Percentiles rank a stretch among this genome's conserved stretches.
Conservation (phyloP, 2,329 filamentous ascomycete species). For the Hypocrella siamensis region DNA sequence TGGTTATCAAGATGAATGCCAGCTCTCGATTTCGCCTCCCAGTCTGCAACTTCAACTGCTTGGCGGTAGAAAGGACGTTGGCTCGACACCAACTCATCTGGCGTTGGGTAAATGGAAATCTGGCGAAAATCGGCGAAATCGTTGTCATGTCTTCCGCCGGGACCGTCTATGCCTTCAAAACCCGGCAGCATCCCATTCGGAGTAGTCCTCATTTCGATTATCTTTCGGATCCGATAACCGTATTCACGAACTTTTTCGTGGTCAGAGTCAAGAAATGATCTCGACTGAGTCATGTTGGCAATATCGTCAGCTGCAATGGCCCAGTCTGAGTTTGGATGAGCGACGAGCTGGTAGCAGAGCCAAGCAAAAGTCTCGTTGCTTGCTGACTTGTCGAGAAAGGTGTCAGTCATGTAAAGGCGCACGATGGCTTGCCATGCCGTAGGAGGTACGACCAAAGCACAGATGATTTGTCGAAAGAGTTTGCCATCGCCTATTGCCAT, state of each 20-base stretch:
- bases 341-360: slow-evolving; percentile 7
- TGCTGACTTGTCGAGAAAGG: background rate
- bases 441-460: slow-evolving; percentile 6
- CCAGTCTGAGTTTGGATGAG: background rate
- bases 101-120: slow-evolving; percentile 49
- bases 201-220: slow-evolving; percentile 17
- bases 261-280: slow-evolving; percentile 10
- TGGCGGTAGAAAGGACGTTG: slow-evolving; percentile 38
- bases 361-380: slow-evolving; percentile 5
- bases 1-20: slow-evolving; percentile 50
- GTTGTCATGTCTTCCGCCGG: slow-evolving; percentile 61
- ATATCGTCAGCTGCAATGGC: background rate
- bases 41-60: slow-evolving; percentile 31
- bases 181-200: slow-evolving; percentile 3
- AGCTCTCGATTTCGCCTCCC: slow-evolving; percentile 18
- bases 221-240: slow-evolving; percentile 22
- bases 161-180: slow-evolving; percentile 11
- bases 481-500: too few species aligned
- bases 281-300: slow-evolving; percentile 8
- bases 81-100: slow-evolving; percentile 43
- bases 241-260: slow-evolving; percentile 10
- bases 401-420: too few species aligned
- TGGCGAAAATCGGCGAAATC: slow-evolving; percentile 46
- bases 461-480: too few species aligned
- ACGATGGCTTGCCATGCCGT: background rate